A percentile compares a stretch with the other conserved stretches of the same genome.
These are phyloP conservation scores for Aspergillus carbonarius DNA, from an alignment of 2,329 filamentous ascomycete genomes.

Conservation along the genomic window DNA sequence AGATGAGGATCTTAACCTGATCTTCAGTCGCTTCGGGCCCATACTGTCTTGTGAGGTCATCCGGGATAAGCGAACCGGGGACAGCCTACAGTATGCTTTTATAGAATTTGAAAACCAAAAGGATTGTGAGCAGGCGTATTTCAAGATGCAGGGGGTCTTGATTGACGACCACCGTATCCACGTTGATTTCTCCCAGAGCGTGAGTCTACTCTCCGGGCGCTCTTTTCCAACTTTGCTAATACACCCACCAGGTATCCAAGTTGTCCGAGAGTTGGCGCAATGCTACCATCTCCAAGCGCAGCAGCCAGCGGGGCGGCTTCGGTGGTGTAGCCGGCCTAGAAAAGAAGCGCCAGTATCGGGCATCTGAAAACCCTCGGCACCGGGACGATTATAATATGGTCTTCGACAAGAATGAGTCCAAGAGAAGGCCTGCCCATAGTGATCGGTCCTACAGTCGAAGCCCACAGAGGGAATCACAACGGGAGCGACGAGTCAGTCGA, in stretches of 20 bases:
- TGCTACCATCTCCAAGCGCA: constrained; percentile 77
- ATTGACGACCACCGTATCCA: constrained; percentile 98
- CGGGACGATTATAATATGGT: constrained; percentile 72
- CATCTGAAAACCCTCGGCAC: constrained; percentile 53
- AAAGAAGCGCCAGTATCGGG: constrained; percentile 85
- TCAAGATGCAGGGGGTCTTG: constrained; percentile 97
- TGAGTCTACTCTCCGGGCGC: constrained; percentile 45
- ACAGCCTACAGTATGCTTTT: constrained; percentile 95
- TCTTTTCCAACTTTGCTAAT: constrained; percentile 19
- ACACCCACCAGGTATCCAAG: constrained; percentile 58
- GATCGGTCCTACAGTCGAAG: constrained; percentile 45
- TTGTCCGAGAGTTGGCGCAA: constrained; percentile 87
- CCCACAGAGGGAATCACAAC: constrained; percentile 39
- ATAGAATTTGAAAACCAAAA: constrained; percentile 94
- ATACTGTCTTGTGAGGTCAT: constrained; percentile 97
- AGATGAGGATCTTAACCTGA: constrained; percentile 90
- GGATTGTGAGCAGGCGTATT: constrained; percentile 91
- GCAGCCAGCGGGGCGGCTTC: constrained; percentile 71
- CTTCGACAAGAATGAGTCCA: constrained; percentile 59
- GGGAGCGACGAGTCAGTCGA: constrained; percentile 32
- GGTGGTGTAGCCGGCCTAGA: constrained; percentile 86
- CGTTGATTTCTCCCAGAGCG: constrained; percentile 97
- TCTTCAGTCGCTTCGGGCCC: constrained; percentile 94
- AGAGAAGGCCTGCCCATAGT: constrained; percentile 15
- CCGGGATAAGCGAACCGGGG: constrained; percentile 86